Base-by-base conservation (phyloP, 2,329 filamentous ascomycete genomes). In the Colletotrichum musae region DNA sequence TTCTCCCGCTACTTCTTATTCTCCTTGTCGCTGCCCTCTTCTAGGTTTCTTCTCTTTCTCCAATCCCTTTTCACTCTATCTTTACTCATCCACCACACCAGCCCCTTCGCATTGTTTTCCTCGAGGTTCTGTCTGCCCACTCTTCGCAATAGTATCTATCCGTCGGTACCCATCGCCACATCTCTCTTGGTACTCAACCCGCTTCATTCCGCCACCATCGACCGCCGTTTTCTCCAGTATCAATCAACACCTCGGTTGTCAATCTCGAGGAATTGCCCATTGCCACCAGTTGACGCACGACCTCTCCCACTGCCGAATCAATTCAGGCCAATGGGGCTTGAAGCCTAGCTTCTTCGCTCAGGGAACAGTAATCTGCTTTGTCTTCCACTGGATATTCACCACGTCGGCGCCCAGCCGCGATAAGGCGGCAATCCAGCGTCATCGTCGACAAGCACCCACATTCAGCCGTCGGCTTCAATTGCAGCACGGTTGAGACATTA, bases 1-100 rank as follows among this genome's bases (percentile, higher is more conserved):
- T 61, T 60, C 21, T 56, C 24, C 48, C 43, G 50, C 43, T 59
- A 21, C 62, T 56, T 59, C 70, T 64, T 71, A 58, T 53, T 61
- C 26, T 52, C 16, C 61, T 21, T 45, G 21, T 58, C 43, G 28
- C 57, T 51, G 18, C 50, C 63, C 43, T 64, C 54, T 51, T 32
- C 28, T 21, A 32, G 39, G 18, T 10, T 16, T 41, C 59, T 21
- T n/a, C 15, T 12, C 39, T 13, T 13, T 43, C 36, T 18, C 43
- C 68, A 36, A 61, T 39, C 39, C 57, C 26, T 28, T 53, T 41
- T 24, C 26, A 18, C 41, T n/a, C 26, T 26, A 16, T 10, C 21
- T 36, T 50, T 57, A 18, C 65, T 36, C 36, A 21, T 52, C 58
- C 50, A 47, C 58, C 51, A 45, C 39, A 28, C 32, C 56, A 28